These are phyloP conservation scores for Rhizoclosmatium globosum DNA, from an alignment of 192 early-diverging fungal genomes.

Conservation along the genomic window DNA sequence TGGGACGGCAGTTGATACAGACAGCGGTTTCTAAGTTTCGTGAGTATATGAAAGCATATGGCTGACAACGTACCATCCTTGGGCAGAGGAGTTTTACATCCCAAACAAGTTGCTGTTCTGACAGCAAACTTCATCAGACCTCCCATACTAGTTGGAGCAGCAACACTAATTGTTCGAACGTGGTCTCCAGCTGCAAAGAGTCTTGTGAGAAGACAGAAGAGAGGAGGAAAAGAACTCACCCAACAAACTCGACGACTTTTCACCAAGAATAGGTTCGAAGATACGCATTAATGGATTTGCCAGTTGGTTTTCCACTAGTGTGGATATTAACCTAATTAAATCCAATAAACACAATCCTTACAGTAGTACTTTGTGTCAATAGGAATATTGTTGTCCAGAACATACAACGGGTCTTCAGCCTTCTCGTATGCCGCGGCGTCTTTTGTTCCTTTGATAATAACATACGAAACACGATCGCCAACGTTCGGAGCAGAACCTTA, in stretches of 20 bases:
- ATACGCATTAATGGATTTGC: slow-evolving; percentile 92
- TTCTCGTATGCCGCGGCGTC: slow-evolving; percentile 92
- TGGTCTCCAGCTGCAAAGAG: slow-evolving; percentile 54
- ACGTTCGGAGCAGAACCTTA: slow-evolving; percentile 88
- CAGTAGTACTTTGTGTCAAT: slow-evolving; percentile 95
- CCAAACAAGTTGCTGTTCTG: too few relatives aligned
- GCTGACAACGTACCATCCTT: too few relatives aligned
- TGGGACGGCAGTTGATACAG: too few relatives aligned
- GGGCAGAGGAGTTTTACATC: too few relatives aligned
- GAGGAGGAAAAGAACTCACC: slow-evolving; percentile 57
- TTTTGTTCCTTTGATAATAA: slow-evolving; percentile 85
- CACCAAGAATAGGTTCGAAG: slow-evolving; percentile 95
- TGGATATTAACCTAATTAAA: neutral
- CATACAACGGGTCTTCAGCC: slow-evolving; percentile 97
- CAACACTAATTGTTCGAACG: slow-evolving; percentile 76
- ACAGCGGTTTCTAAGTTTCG: too few relatives aligned
- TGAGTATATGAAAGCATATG: too few relatives aligned
- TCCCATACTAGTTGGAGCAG: slow-evolving; percentile 67
- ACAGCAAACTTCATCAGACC: too few relatives aligned
- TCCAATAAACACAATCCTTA: too few relatives aligned
- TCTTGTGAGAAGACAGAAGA: neutral
- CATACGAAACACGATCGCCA: slow-evolving; percentile 97
- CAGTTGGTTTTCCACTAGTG: slow-evolving; percentile 89
- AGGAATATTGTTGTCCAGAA: slow-evolving; percentile 97
- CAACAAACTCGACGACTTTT: slow-evolving; percentile 78